Evolutionary conservation across 148 eudicot genomes (phyloP).

Genomic region (Rhododendron kiyosumense): DNA sequence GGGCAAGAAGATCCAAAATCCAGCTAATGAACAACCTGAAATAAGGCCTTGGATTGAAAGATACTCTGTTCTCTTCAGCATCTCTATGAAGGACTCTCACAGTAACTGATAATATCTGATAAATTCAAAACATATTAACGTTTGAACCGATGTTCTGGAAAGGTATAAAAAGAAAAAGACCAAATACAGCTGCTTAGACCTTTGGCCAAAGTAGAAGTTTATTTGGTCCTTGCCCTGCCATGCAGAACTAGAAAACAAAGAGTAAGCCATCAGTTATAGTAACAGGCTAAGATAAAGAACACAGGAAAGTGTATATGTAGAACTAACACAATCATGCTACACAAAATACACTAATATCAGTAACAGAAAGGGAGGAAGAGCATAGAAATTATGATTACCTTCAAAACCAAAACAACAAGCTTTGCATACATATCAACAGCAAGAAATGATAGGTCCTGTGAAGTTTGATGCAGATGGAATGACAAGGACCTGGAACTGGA

Average conservation of each 20-base stretch:
- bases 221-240: conserved; percentile 69
- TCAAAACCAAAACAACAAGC: conserved; percentile 65
- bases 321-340: neutral
- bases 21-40: conserved; percentile 86
- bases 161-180: neutral
- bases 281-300: neutral
- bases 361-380: neutral
- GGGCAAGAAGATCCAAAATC: conserved; percentile 42
- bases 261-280: neutral
- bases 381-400: conserved; percentile 38
- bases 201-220: conserved; percentile 69
- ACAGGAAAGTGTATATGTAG: neutral
- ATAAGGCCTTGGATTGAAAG: conserved; percentile 86
- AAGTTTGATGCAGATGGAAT: conserved; percentile 58
- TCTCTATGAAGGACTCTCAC: conserved; percentile 78
- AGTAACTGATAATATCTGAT: conserved; percentile 33
- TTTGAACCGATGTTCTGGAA: neutral
- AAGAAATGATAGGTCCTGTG: conserved; percentile 63
- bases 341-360: neutral
- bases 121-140: neutral
- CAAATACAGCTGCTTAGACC: conserved; percentile 28
- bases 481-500: conserved; percentile 16
- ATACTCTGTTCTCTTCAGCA: conserved; percentile 68
- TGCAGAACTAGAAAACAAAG: conserved; percentile 43
- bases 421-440: conserved; percentile 87